A percentile compares a stretch with the other conserved stretches of the same genome.
These are phyloP conservation scores for Entrophospora sp. DNA, from an alignment of 192 early-diverging fungal species.

Conservation along the genomic window DNA sequence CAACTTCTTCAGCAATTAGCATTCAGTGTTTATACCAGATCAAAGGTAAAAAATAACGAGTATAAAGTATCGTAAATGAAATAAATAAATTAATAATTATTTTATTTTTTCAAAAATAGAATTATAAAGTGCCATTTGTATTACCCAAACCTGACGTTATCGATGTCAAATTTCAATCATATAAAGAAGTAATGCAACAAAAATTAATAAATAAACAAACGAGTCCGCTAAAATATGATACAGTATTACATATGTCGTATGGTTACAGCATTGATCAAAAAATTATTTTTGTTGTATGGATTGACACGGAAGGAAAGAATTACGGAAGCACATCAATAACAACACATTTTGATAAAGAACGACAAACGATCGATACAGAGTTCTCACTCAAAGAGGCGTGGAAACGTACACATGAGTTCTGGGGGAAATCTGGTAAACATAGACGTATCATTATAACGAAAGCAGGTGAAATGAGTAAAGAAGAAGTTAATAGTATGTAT, in stretches of 20 bases:
- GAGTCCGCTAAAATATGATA: not conserved
- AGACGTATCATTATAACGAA: not conserved
- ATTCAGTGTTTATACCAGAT: constrained; percentile 5
- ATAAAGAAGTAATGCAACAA: not conserved
- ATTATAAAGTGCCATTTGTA: not conserved
- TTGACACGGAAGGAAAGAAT: not conserved
- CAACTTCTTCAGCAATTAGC: not conserved
- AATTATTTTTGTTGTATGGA: not conserved
- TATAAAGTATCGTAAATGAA: not conserved
- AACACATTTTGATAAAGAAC: not conserved
- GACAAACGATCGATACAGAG: not conserved
- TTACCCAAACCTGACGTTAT: not conserved
- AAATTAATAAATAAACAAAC: not conserved
- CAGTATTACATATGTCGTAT: not conserved
- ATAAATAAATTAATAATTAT: not conserved
- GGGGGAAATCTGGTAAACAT: not conserved
- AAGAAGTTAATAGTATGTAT: constrained; percentile 6
- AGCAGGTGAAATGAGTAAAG: not conserved
- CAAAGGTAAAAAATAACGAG: not conserved
- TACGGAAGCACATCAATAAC: not conserved
- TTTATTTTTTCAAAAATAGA: not conserved
- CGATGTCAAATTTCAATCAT: not conserved
- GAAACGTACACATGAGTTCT: not conserved
- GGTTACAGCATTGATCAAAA: constrained; percentile 12
- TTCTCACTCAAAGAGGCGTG: not conserved